Evolutionary conservation across 305 asterid species (phyloP).

Genomic region (Fraxinus paxiana): DNA sequence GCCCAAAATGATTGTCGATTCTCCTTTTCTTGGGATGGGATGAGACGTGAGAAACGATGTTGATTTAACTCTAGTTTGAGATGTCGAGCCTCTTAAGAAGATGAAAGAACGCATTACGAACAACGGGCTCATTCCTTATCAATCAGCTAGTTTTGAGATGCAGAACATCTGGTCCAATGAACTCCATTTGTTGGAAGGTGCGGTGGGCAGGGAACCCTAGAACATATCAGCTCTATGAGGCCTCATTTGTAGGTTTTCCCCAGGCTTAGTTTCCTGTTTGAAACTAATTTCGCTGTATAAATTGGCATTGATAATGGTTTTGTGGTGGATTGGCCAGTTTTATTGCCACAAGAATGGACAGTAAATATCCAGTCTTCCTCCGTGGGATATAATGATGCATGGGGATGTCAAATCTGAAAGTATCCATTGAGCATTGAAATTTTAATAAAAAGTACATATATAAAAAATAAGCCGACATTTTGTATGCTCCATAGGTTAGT

Average conservation of each 20-base stretch:
- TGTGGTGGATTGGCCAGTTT: not conserved
- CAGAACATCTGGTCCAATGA: not conserved
- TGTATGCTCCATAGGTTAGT: not conserved
- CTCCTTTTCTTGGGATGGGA: too few species aligned
- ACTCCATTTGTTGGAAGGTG: not conserved
- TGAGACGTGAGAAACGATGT: too few species aligned
- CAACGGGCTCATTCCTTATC: not conserved
- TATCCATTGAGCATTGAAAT: not conserved
- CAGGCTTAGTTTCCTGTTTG: not conserved
- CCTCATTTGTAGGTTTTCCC: not conserved
- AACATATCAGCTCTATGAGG: not conserved
- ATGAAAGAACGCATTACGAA: not conserved
- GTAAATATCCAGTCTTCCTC: not conserved
- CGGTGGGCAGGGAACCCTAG: not conserved
- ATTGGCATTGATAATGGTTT: not conserved
- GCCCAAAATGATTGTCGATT: not conserved
- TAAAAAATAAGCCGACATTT: too few species aligned
- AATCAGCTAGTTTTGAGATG: not conserved
- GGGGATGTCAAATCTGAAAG: not conserved
- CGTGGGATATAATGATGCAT: not conserved
- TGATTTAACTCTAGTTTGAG: too few species aligned
- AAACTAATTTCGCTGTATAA: too few species aligned
- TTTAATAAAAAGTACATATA: not conserved
- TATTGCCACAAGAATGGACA: not conserved
- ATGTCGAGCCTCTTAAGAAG: not conserved